Evolutionary conservation across 2,329 filamentous ascomycete genomes (phyloP), one percentile per base, ranked within the genome.

Genomic region (Hypoxylon sp.): DNA sequence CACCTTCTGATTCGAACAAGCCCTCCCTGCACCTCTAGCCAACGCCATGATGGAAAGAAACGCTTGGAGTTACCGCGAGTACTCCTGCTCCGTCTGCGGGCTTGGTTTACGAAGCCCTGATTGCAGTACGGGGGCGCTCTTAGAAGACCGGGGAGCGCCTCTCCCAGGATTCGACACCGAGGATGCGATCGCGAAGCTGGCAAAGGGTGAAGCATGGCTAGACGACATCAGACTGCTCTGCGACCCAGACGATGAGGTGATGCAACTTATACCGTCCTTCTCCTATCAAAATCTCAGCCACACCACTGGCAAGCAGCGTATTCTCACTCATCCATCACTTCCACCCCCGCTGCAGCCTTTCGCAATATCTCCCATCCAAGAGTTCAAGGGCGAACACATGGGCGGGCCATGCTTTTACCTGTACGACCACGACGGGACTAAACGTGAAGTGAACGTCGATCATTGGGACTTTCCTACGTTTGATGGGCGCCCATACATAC

Each of bases 221-320:
- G 38, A 27, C 17, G 35, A 42, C 20, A 20, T 27, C 8, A 23
- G 0, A 21, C 17, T 53, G 15, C 43, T 49, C 11, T 53, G 49
- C 45, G 55, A 58, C 47, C 48, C 48, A 2, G 55, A 58, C 20
- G 45, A 58, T n/a, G 55, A 58, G 42, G 17, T 49, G n/a, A 43
- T 24, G 1, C 33, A 45, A 2, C 35, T 54, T n/a, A 24, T 49
- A 17, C 48, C 49, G 37, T 24, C 23, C 11, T 48, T 54, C 37
- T 9, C 35, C n/a, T 37, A 49, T 18, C 20, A 43, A 15, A 42
- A 42, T 20, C 17, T 42, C 21, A 2, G 21, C 13, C 6, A 42
- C 38, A 3, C 6, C 6, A 3, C 6, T 4, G 38, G 6, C 21
- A 3, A 9, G 1, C 21, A 13, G 21, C 21, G 15, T 17, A 3